Base-by-base conservation (phyloP, 164 flowering plant genomes). In the Vitis cinerea region DNA sequence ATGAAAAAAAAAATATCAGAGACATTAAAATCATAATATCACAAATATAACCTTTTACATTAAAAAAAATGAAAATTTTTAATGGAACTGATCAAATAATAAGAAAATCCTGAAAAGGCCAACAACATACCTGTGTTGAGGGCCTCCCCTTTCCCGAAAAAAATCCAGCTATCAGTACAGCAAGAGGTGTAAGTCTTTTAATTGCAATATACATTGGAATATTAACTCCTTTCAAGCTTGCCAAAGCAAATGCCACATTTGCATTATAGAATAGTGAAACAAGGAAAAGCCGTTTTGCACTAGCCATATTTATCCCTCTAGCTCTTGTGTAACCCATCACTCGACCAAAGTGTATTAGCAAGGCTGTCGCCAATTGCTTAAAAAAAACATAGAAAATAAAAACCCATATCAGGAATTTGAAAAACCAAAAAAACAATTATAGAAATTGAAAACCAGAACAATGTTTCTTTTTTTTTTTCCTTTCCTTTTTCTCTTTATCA, bases 161-260 rank as follows among this genome's bases (percentile, higher is more conserved):
- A 71, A 74, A 83, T 63, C 98, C 99, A 75, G 97, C 87, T n/a
- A 96, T 76, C 61, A 93, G 80, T 55, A 96, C 99, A 66, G 97
- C 97, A 65, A 96, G 98, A 29, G 99, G 99, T n/a, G 99, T 96
- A 69, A 96, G 94, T 66, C 99, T 84, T 78, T 96, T 96, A 52
- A 96, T 78, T 0, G 99, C 99, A 76, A 96, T 96, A 75, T 96
- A 96, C 99, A 93, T 96, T 12, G 99, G 99, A 75, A 96, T 93
- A 77, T 96, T 96, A 57, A 96, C 92, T 30, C 99, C 98, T 87
- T 93, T 96, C 85, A 96, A 81, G 81, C 99, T 93, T 31, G 98
- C 98, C 64, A 96, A 78, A 76, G 98, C 97, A 89, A 93, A 96
- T 16, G 94, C 98, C 64, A 91, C 98, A 81, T 91, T 94, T 29